Conservation (phyloP, 345 rosid genomes). For the Moringa oleifera region DNA sequence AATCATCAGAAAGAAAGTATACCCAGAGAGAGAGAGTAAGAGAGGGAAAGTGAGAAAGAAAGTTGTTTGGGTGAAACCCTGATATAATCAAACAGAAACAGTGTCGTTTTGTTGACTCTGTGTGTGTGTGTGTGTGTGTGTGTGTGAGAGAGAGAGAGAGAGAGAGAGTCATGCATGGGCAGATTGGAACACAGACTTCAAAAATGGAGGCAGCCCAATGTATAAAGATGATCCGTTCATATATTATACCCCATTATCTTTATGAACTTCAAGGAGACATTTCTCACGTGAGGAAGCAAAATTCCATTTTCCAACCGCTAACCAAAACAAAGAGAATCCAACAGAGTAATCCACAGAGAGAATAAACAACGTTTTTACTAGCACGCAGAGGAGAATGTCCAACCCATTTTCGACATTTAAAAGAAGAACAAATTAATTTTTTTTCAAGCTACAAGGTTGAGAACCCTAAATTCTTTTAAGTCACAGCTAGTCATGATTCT, state of each 20-base stretch:
- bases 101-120: no score
- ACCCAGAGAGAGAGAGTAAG: no score
- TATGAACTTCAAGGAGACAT: conserved; percentile 37
- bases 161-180: no score
- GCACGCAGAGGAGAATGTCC: conserved; percentile 47
- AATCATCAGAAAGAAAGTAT: no score
- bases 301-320: conserved; percentile 31
- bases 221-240: background rate
- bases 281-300: conserved; percentile 31
- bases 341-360: conserved; percentile 45
- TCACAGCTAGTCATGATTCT: background rate
- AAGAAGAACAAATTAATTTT: background rate
- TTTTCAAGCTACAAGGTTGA: no score
- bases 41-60: no score
- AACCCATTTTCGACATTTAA: conserved; percentile 19
- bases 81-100: no score
- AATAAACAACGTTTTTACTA: conserved; percentile 15
- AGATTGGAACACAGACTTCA: conserved; percentile 37
- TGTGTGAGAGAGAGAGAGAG: no score
- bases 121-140: no score
- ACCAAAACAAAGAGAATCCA: conserved; percentile 19
- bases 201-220: conserved; percentile 40
- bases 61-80: no score
- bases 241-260: no score
- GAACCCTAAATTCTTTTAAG: background rate